Conservation (phyloP, 768 basidiomycete species). For the Leccinum rimulosum region DNA sequence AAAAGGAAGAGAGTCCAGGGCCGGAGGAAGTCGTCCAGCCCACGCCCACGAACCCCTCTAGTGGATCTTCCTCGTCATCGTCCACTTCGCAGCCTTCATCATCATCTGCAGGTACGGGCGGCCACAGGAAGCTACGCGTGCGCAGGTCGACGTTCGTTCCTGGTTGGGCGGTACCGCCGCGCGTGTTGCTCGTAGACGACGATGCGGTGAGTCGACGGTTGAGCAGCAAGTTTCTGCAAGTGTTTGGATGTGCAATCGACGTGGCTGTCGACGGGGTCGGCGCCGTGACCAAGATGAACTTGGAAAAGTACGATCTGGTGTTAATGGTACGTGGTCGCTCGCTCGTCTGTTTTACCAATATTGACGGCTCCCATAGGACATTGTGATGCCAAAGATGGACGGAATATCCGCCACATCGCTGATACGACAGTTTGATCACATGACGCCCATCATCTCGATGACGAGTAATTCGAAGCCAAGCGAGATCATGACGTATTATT, state of each 20-base stretch:
- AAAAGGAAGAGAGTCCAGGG: slow-evolving; percentile 27
- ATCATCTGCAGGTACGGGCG: slow-evolving; percentile 2
- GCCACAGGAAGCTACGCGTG: slow-evolving; percentile 55
- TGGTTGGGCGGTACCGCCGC: slow-evolving; percentile 87
- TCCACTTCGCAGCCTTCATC: slow-evolving; percentile 17
- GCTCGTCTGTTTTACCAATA: not conserved
- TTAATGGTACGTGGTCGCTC: slow-evolving; percentile 68
- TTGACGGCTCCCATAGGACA: slow-evolving; percentile 55
- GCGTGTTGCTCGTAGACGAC: slow-evolving; percentile 92
- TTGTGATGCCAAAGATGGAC: slow-evolving; percentile 89
- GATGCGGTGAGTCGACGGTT: slow-evolving; percentile 88
- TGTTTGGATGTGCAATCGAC: slow-evolving; percentile 93
- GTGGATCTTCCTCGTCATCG: slow-evolving; percentile 15
- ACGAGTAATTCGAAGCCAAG: slow-evolving; percentile 92
- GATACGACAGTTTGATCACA: slow-evolving; percentile 92
- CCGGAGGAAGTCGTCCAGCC: slow-evolving; percentile 42
- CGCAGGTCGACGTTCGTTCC: slow-evolving; percentile 80
- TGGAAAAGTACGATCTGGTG: slow-evolving; percentile 93
- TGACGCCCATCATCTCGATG: slow-evolving; percentile 98
- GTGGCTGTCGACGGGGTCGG: slow-evolving; percentile 91
- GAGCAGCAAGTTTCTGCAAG: slow-evolving; percentile 90
- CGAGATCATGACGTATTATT: slow-evolving; percentile 82
- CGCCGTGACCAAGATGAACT: slow-evolving; percentile 95
- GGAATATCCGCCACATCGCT: slow-evolving; percentile 89
- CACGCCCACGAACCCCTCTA: slow-evolving; percentile 29